Percentiles rank a stretch among this genome's conserved stretches.
These are phyloP conservation scores for Echeveria elegans DNA, from an alignment of 164 flowering plant genomes.

Conservation along the genomic window DNA sequence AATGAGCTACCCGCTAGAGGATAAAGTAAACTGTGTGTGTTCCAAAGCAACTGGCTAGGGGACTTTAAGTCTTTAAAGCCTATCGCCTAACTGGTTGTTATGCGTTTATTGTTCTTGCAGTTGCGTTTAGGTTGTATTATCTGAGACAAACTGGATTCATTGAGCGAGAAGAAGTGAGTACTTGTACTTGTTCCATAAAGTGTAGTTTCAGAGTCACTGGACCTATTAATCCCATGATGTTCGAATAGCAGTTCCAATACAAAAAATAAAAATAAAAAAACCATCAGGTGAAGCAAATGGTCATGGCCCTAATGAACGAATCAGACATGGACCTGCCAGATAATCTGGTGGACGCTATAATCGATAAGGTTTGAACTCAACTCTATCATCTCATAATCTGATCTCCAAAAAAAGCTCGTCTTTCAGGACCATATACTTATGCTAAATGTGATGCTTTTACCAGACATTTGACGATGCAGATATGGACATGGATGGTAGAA, in stretches of 20 bases:
- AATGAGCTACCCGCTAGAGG: conserved; percentile 57
- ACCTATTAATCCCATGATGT: no score
- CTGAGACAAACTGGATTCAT: conserved; percentile 67
- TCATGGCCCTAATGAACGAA: conserved; percentile 31
- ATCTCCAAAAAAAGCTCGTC: neutral
- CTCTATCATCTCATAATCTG: neutral
- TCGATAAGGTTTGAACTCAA: conserved; percentile 24
- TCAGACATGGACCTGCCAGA: conserved; percentile 34
- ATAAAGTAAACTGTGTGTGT: conserved; percentile 58
- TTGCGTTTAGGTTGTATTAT: conserved; percentile 70
- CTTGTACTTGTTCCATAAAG: neutral
- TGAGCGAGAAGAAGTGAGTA: conserved; percentile 65
- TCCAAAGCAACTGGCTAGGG: neutral
- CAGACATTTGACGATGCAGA: conserved; percentile 51
- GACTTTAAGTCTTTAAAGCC: neutral
- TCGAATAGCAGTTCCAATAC: neutral
- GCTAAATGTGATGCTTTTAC: neutral
- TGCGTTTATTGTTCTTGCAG: conserved; percentile 30
- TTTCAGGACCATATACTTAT: neutral
- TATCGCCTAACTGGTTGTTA: neutral
- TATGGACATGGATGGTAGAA: conserved; percentile 36
- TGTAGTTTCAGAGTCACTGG: neutral
- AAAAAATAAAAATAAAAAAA: no score
- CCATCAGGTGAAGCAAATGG: conserved; percentile 44
- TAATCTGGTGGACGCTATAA: conserved; percentile 29